A percentile compares a stretch with the other conserved stretches of the same genome.
phyloP scores from a whole-genome alignment of 75 land plant species.

The Isoetes taiwanensis region DNA sequence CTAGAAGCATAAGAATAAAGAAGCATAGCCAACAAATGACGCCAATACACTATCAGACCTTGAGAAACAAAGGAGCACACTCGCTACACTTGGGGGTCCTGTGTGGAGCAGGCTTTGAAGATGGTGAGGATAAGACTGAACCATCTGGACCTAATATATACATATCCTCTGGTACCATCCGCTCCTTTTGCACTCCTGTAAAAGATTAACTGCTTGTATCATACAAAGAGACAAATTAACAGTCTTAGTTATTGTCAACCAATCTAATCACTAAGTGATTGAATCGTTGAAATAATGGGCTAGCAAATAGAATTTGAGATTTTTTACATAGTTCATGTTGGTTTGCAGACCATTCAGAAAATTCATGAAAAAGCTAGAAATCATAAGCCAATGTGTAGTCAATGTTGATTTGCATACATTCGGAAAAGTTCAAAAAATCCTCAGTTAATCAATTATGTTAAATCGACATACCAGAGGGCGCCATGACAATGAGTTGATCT shows the following conservation, averaged over 20 bases:
- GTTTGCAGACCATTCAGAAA: too few species aligned
- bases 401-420: too few species aligned
- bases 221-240: neutral
- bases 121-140: slow-evolving; percentile 40
- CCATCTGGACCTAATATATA: slow-evolving; percentile 73
- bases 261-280: neutral
- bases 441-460: too few species aligned
- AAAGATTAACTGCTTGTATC: neutral
- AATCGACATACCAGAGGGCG: slow-evolving; percentile 99
- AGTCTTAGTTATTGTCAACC: neutral
- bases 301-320: too few species aligned
- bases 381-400: too few species aligned
- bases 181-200: slow-evolving; percentile 96
- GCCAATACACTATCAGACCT: too few species aligned
- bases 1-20: too few species aligned
- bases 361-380: too few species aligned
- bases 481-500: slow-evolving; percentile 87
- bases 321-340: too few species aligned
- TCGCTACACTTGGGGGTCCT: slow-evolving; percentile 91
- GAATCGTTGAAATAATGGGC: too few species aligned
- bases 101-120: slow-evolving; percentile 69
- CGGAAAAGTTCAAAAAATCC: too few species aligned
- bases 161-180: slow-evolving; percentile 90
- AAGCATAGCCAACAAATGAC: too few species aligned
- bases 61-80: slow-evolving; percentile 92